These are phyloP conservation scores for Panaeolus cyanescens DNA, from an alignment of 768 basidiomycete genomes.

Conservation along the genomic window DNA sequence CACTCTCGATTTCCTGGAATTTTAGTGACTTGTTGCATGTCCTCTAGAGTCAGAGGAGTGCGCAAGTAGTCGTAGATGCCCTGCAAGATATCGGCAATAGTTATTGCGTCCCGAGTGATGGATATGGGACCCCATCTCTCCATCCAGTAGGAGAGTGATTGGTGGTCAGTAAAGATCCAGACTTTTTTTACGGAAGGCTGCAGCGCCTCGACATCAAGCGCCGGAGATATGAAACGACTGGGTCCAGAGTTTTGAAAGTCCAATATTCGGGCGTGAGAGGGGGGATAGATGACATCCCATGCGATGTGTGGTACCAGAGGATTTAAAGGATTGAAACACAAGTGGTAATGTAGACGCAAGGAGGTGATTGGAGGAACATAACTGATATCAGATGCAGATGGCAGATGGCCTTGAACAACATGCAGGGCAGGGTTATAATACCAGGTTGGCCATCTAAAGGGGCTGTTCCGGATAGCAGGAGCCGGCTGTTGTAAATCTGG, in stretches of 20 bases:
- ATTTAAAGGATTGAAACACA: slow-evolving; percentile 41
- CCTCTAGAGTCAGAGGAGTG: slow-evolving; percentile 36
- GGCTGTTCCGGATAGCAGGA: not conserved
- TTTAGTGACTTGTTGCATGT: slow-evolving; percentile 27
- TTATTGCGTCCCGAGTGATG: slow-evolving; percentile 34
- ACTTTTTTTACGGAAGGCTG: slow-evolving; percentile 30
- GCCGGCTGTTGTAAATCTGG: slow-evolving; percentile 2
- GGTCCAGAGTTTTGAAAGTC: slow-evolving; percentile 24
- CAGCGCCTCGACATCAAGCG: slow-evolving; percentile 34
- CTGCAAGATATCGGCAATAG: slow-evolving; percentile 47
- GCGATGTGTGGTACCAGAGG: slow-evolving; percentile 32
- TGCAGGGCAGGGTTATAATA: not conserved
- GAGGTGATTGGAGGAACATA: not conserved
- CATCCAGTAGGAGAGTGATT: slow-evolving; percentile 42
- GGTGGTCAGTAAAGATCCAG: slow-evolving; percentile 40
- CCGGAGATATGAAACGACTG: slow-evolving; percentile 9
- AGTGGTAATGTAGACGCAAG: slow-evolving; percentile 22
- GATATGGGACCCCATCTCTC: slow-evolving; percentile 52
- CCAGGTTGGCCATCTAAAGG: not conserved
- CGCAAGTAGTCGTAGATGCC: slow-evolving; percentile 53
- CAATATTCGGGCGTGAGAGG: slow-evolving; percentile 34
- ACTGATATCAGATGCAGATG: too few relatives aligned
- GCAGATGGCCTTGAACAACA: not conserved
- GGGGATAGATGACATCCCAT: slow-evolving; percentile 45
- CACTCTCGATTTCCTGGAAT: slow-evolving; percentile 22